Evolutionary conservation across 2,329 filamentous ascomycete genomes (phyloP).

Genomic region (Harringtonia aguacate): DNA sequence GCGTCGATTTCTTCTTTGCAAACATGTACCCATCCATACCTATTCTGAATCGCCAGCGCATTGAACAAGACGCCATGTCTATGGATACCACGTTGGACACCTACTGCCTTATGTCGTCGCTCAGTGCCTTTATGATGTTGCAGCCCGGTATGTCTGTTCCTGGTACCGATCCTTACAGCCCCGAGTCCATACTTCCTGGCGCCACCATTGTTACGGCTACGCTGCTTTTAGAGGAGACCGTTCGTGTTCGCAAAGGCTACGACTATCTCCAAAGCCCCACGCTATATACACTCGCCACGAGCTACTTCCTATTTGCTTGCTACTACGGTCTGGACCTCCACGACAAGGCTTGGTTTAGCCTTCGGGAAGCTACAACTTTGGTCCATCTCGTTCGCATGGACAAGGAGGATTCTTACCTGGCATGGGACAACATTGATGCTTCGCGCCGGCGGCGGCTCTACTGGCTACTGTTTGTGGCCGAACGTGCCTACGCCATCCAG

Average conservation of each 20-base stretch:
- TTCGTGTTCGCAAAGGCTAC: constrained; percentile 52
- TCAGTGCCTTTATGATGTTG: constrained; percentile 58
- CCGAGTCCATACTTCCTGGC: constrained; percentile 45
- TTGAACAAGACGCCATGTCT: constrained; percentile 48
- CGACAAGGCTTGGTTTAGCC: constrained; percentile 68
- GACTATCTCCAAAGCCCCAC: constrained; percentile 48
- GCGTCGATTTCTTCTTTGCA: constrained; percentile 57
- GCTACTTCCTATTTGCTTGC: constrained; percentile 67
- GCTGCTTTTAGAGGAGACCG: constrained; percentile 55
- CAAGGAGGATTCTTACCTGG: constrained; percentile 51
- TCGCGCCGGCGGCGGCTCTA: constrained; percentile 56
- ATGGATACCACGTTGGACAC: constrained; percentile 52
- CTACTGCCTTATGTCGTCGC: constrained; percentile 53
- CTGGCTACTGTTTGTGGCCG: constrained; percentile 62
- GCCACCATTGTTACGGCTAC: constrained; percentile 54
- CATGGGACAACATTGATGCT: constrained; percentile 47
- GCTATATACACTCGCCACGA: constrained; percentile 55
- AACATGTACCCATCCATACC: constrained; percentile 56
- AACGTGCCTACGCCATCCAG: constrained; percentile 63
- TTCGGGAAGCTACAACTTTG: constrained; percentile 67
- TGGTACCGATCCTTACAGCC: constrained; percentile 41
- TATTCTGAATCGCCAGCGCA: constrained; percentile 45
- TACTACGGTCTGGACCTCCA: constrained; percentile 63
- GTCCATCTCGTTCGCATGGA: constrained; percentile 49
- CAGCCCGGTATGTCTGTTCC: constrained; percentile 54